Evolutionary conservation across 805 yeast species (phyloP).

Genomic region (Starmera pachycereana): DNA sequence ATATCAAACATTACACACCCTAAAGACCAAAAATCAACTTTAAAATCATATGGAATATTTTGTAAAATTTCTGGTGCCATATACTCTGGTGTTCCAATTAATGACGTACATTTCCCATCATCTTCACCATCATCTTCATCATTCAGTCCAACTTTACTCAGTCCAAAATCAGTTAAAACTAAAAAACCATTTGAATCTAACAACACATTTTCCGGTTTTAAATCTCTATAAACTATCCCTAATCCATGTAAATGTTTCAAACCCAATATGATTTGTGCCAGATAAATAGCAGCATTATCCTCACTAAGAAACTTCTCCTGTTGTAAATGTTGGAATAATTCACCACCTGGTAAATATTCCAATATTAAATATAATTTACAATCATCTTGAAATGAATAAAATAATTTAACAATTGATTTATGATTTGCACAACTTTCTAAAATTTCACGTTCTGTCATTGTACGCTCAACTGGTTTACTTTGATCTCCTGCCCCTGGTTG

Average conservation of each 20-base stretch:
- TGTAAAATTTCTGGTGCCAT: slow-evolving; percentile 85
- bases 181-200: slow-evolving; percentile 93
- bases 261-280: slow-evolving; percentile 89
- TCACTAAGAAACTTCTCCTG: slow-evolving; percentile 90
- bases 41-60: slow-evolving; percentile 67
- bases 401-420: slow-evolving; percentile 73
- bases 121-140: slow-evolving; percentile 30
- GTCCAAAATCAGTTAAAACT: slow-evolving; percentile 92
- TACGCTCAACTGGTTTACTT: slow-evolving; percentile 52
- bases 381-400: slow-evolving; percentile 75
- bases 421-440: slow-evolving; percentile 53
- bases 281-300: slow-evolving; percentile 85
- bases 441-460: slow-evolving; percentile 71
- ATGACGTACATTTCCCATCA: slow-evolving; percentile 73
- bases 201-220: slow-evolving; percentile 91
- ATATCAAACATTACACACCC: slow-evolving; percentile 77
- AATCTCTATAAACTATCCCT: slow-evolving; percentile 91
- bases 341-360: slow-evolving; percentile 87
- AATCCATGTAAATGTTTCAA: slow-evolving; percentile 88
- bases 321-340: slow-evolving; percentile 87
- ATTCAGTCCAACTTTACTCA: slow-evolving; percentile 62
- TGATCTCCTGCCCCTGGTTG: slow-evolving; percentile 8
- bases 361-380: slow-evolving; percentile 64
- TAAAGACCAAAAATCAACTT: slow-evolving; percentile 88
- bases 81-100: slow-evolving; percentile 73